Evolutionary conservation across 2,329 filamentous ascomycete species (phyloP).

Genomic region (Blastomyces parvus): DNA sequence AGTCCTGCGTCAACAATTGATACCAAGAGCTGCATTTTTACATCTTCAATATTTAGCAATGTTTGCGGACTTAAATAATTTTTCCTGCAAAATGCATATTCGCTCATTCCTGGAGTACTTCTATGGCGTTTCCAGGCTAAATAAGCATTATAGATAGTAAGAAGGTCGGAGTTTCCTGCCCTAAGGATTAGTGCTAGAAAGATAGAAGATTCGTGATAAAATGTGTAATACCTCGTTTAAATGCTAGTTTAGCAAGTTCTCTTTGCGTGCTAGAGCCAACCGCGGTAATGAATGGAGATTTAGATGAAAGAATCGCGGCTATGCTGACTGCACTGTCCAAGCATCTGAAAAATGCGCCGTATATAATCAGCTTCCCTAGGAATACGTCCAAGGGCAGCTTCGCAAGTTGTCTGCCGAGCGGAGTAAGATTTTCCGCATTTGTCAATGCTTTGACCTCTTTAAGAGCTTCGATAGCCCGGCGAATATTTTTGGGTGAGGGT

Average conservation of each 20-base stretch:
- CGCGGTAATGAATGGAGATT: constrained; percentile 82
- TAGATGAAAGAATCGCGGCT: constrained; percentile 86
- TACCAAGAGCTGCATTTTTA: constrained; percentile 82
- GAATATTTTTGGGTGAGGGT: constrained; percentile 83
- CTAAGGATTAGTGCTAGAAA: not conserved
- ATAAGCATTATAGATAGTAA: constrained; percentile 93
- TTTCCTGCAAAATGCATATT: constrained; percentile 86
- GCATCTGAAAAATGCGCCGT: constrained; percentile 79
- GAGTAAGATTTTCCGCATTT: constrained; percentile 68
- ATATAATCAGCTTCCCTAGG: constrained; percentile 81
- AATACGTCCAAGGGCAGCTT: constrained; percentile 88
- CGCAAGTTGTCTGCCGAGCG: constrained; percentile 76
- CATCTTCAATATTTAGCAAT: constrained; percentile 82
- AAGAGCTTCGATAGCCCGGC: constrained; percentile 81
- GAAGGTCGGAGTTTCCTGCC: constrained; percentile 71
- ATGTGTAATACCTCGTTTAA: constrained; percentile 52
- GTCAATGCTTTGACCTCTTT: constrained; percentile 89
- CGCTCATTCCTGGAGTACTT: constrained; percentile 58
- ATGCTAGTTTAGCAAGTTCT: constrained; percentile 66
- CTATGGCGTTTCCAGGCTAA: constrained; percentile 77
- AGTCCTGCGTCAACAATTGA: constrained; percentile 80
- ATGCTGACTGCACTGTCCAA: constrained; percentile 86
- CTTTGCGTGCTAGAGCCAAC: constrained; percentile 77
- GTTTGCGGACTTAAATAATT: constrained; percentile 89
- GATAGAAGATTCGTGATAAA: constrained; percentile 1